Evolutionary conservation across 73 alveolate species (phyloP).

Genomic region (Stentor coeruleus): DNA sequence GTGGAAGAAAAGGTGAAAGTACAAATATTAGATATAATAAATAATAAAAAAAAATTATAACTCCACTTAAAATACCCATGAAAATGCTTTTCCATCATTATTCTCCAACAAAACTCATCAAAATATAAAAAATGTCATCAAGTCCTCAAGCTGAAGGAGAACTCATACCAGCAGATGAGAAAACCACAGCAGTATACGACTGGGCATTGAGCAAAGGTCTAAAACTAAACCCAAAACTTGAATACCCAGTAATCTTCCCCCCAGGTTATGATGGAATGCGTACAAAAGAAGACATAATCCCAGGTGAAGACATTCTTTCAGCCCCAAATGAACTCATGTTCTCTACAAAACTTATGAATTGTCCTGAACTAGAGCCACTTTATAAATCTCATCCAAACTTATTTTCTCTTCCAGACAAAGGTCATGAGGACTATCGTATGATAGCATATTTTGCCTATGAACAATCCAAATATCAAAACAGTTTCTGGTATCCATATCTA

Average conservation of each 20-base stretch:
- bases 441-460: conserved; percentile 12
- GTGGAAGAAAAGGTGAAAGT: not conserved
- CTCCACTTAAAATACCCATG: not conserved
- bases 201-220: not conserved
- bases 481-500: conserved; percentile 20
- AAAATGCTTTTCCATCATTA: not conserved
- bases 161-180: not conserved
- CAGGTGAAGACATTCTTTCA: conserved; percentile 1
- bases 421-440: conserved; percentile 19
- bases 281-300: not conserved
- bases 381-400: not conserved
- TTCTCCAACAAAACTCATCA: not conserved
- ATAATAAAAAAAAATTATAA: too few species aligned
- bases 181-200: not conserved
- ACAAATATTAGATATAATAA: not conserved
- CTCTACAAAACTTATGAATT: conserved; percentile 16
- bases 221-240: not conserved
- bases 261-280: conserved; percentile 24
- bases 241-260: conserved; percentile 2
- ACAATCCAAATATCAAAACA: not conserved
- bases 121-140: not conserved
- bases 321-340: not conserved
- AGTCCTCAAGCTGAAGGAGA: not conserved
- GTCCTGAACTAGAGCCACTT: conserved; percentile 13
- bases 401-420: conserved; percentile 2